Evolutionary conservation across 805 yeast species (phyloP), one percentile per base, ranked within the genome.

Genomic region (Cyberlindnera petersonii): DNA sequence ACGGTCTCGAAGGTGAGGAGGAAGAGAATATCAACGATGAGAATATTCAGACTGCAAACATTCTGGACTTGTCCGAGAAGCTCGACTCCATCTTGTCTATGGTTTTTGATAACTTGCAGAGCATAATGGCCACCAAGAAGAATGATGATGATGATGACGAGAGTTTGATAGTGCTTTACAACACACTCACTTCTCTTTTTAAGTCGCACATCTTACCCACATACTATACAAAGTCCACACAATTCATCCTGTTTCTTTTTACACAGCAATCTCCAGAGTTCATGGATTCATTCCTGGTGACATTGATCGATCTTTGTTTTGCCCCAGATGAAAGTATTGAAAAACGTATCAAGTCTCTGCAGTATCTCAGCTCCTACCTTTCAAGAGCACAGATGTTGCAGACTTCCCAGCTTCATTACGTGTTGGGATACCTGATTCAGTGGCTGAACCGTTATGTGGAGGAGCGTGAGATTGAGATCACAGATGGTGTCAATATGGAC

Each of bases 211-310:
- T 93, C 27, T 66, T 91, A 44, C 94, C 97, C 18, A 93, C 98
- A 2, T 95, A 89, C 60, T 82, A 83, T 59, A 91, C 98, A 10
- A 79, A 86, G 53, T 81, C 88, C 28, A 80, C 86, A 17, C 98
- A 91, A 61, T 91, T 84, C 56, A 65, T 89, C 19, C 61, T 89
- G 59, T 91, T 91, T 62, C 80, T 80, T 47, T 71, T 82, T 18
- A 77, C 95, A 8, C 97, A 89, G 60, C 77, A 79, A 42, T 86
- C 85, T 53, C 77, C 82, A 5, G 94, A 86, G 53, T 68, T 91
- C 42, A 76, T 86, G 56, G 98, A 91, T 50, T 82, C 95, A 10
- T 91, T 77, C 57, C 63, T 91, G 50, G 94, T 85, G 2, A 68
- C 84, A 28, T 68, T 93, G 48, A 79, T 91, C 31, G 97, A 91